Evolutionary conservation across 2,329 filamentous ascomycete genomes (phyloP).

Genomic region (Ophiosphaerella herpotricha): DNA sequence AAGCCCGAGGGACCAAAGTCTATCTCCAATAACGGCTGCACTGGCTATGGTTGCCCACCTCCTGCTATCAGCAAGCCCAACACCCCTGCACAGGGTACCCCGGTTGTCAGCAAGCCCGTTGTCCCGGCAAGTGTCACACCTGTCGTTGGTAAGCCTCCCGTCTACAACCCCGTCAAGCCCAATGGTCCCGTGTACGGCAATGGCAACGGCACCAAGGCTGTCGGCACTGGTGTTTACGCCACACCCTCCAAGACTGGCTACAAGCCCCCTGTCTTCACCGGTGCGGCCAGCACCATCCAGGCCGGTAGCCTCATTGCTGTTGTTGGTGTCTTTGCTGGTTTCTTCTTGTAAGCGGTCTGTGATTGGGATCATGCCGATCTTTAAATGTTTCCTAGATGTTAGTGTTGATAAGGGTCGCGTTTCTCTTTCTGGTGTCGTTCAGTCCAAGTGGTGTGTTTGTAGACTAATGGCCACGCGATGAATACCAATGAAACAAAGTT

Average conservation of each 20-base stretch:
- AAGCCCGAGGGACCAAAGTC: conserved; percentile 3
- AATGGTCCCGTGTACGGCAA: background rate
- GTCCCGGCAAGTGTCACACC: background rate
- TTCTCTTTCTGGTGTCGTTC: background rate
- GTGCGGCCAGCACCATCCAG: conserved; percentile 22
- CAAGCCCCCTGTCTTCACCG: conserved; percentile 24
- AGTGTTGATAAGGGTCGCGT: background rate
- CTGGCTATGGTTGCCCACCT: background rate
- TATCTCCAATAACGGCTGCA: conserved; percentile 3
- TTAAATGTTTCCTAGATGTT: background rate
- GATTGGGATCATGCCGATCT: background rate
- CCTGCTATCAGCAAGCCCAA: background rate
- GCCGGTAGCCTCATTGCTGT: conserved; percentile 17
- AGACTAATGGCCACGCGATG: too few species aligned
- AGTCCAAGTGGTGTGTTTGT: too few species aligned
- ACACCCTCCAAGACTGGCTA: conserved; percentile 21
- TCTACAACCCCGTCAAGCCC: background rate
- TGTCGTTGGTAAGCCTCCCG: background rate
- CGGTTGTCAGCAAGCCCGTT: conserved; percentile 3
- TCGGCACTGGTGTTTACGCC: conserved; percentile 1
- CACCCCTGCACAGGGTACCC: background rate
- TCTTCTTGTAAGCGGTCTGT: conserved; percentile 19
- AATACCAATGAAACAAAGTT: too few species aligned
- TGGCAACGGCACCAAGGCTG: background rate
- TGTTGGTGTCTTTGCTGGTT: conserved; percentile 14